Conservation (phyloP, 129 eudicot species). For the Escallonia herrerae region DNA sequence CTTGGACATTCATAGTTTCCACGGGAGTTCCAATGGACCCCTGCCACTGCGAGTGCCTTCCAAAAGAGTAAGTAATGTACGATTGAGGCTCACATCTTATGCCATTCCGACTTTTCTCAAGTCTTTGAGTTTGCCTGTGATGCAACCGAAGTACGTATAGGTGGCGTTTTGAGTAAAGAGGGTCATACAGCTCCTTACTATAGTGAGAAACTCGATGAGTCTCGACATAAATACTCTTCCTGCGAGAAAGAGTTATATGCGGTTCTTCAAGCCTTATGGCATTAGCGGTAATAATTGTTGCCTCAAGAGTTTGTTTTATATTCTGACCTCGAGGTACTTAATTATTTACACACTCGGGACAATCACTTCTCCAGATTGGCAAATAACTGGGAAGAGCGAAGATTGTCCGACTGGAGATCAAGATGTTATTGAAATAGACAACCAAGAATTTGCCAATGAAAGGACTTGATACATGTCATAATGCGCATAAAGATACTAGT, state of each 20-base stretch:
- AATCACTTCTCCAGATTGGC: no score
- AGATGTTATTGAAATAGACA: conserved; percentile 2
- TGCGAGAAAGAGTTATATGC: conserved; percentile 3
- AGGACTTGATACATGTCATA: neutral
- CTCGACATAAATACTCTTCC: neutral
- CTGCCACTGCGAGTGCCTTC: no score
- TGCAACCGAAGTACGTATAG: no score
- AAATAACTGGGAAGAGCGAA: no score
- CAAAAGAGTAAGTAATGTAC: no score
- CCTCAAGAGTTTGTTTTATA: neutral
- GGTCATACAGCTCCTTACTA: neutral
- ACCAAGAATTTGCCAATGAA: conserved; percentile 3
- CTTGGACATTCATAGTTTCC: no score
- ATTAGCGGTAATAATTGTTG: neutral
- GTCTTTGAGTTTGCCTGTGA: no score
- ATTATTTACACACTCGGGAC: no score
- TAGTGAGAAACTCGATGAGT: neutral
- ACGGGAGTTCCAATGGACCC: no score
- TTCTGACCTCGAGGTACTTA: neutral
- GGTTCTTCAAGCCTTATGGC: neutral
- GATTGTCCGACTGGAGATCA: neutral
- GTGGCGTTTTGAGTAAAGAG: no score
- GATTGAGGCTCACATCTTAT: no score
- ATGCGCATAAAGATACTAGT: conserved; percentile 2
- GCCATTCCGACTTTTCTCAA: no score